Conservation (phyloP, 495 filamentous ascomycete genomes). For the Penicillium manginii region DNA sequence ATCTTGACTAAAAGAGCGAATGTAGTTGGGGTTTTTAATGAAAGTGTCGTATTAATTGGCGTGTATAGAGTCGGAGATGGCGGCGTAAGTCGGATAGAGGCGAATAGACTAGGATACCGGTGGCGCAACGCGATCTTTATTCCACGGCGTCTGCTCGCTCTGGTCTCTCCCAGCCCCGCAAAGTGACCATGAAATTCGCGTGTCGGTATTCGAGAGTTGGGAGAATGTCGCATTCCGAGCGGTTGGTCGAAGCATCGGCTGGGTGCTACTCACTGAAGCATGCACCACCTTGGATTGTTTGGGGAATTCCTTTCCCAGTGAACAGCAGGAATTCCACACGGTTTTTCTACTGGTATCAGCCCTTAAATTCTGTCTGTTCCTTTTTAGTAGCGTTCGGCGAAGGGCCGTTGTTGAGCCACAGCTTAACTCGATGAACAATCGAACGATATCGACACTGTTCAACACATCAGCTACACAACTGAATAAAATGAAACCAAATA, state of each 20-base stretch:
- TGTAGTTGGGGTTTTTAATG: slow-evolving; percentile 19
- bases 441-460: too few species aligned
- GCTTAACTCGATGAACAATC: background rate
- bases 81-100: slow-evolving; percentile 9
- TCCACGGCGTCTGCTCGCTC: slow-evolving; percentile 1
- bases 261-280: slow-evolving; percentile 11
- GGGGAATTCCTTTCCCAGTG: slow-evolving; percentile 17
- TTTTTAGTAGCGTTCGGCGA: background rate
- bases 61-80: slow-evolving; percentile 5
- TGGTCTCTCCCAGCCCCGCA: slow-evolving; percentile 17
- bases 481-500: too few species aligned
- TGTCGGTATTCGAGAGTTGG: slow-evolving; percentile 26
- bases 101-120: slow-evolving; percentile 4
- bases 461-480: too few species aligned
- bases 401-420: background rate
- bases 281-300: slow-evolving; percentile 9
- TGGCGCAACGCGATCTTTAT: slow-evolving; percentile 33
- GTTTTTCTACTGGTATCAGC: background rate
- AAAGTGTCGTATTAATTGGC: slow-evolving; percentile 16
- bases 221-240: slow-evolving; percentile 36
- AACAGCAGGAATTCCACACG: background rate
- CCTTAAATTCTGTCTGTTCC: background rate
- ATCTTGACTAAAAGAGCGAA: slow-evolving; percentile 17
- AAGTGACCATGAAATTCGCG: slow-evolving; percentile 13
- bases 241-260: slow-evolving; percentile 10